Conservation (phyloP, 306 rosid genomes). For the Dalbergia oliveri region DNA sequence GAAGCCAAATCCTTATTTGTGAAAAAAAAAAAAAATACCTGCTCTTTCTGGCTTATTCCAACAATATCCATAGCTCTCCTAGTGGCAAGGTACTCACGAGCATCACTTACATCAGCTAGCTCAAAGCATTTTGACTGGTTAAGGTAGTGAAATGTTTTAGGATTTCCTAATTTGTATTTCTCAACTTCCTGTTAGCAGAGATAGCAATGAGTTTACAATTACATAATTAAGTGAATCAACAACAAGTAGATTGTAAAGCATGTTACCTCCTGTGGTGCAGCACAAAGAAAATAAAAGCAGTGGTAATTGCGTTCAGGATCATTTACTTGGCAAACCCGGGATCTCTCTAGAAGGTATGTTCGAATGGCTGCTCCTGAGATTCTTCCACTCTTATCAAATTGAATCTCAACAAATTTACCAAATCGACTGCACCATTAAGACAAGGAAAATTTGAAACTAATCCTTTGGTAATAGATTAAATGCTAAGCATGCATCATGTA, state of each 20-base stretch:
- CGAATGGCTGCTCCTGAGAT: slow-evolving; percentile 99
- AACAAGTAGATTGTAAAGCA: slow-evolving; percentile 40
- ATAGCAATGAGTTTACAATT: slow-evolving; percentile 34
- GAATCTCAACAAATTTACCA: slow-evolving; percentile 98
- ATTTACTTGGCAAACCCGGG: slow-evolving; percentile 98
- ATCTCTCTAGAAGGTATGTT: slow-evolving; percentile 96
- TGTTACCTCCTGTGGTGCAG: slow-evolving; percentile 97
- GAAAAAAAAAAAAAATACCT: slow-evolving; percentile 68
- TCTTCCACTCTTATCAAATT: slow-evolving; percentile 96
- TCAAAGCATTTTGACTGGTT: slow-evolving; percentile 94
- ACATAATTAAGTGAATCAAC: slow-evolving; percentile 26
- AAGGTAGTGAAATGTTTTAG: slow-evolving; percentile 93
- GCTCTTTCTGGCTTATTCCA: slow-evolving; percentile 91
- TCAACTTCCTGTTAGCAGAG: slow-evolving; percentile 86
- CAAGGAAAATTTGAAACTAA: slow-evolving; percentile 45
- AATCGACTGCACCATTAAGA: slow-evolving; percentile 78
- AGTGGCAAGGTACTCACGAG: slow-evolving; percentile 97
- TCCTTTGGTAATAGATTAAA: slow-evolving; percentile 20
- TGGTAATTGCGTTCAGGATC: slow-evolving; percentile 99
- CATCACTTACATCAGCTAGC: slow-evolving; percentile 81
- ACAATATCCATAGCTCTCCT: slow-evolving; percentile 99
- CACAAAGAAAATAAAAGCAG: slow-evolving; percentile 98
- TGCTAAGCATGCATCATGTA: no score
- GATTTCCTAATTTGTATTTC: slow-evolving; percentile 88
- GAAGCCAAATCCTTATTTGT: slow-evolving; percentile 29